Conservation (phyloP, 805 yeast genomes). For the Metschnikowia borealis region DNA sequence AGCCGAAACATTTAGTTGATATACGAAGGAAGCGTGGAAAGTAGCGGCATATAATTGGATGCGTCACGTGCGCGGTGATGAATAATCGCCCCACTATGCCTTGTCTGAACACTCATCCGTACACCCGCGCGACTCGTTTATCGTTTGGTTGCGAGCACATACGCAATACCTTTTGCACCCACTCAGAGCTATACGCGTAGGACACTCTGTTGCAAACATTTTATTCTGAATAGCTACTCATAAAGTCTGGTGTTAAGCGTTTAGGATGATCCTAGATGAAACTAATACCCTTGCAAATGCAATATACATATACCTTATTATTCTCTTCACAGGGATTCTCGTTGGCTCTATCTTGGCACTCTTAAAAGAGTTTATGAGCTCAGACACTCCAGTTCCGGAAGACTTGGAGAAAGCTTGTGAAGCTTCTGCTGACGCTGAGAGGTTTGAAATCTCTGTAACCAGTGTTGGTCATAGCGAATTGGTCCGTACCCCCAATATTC, state of each 20-base stretch:
- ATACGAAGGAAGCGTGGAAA: neutral
- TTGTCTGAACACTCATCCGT: neutral
- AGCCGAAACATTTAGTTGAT: neutral
- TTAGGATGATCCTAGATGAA: slow-evolving; percentile 12
- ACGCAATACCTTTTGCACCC: neutral
- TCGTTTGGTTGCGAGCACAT: neutral
- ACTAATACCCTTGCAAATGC: slow-evolving; percentile 13
- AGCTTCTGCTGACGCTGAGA: neutral
- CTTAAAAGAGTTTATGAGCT: slow-evolving; percentile 10
- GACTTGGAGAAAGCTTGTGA: neutral
- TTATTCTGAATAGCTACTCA: neutral
- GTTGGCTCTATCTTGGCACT: slow-evolving; percentile 7
- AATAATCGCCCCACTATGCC: neutral
- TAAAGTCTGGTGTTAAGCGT: neutral
- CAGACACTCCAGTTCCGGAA: neutral
- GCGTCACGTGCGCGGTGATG: neutral
- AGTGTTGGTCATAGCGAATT: neutral
- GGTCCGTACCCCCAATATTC: neutral
- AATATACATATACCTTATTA: slow-evolving; percentile 11
- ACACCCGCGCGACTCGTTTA: neutral
- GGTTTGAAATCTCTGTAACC: neutral
- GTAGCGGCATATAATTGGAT: neutral
- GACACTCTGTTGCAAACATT: neutral
- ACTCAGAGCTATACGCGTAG: neutral
- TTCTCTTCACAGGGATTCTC: slow-evolving; percentile 7